These are phyloP conservation scores for Dacryopinax primogenitus DNA, from an alignment of 768 basidiomycete species.

Conservation along the genomic window DNA sequence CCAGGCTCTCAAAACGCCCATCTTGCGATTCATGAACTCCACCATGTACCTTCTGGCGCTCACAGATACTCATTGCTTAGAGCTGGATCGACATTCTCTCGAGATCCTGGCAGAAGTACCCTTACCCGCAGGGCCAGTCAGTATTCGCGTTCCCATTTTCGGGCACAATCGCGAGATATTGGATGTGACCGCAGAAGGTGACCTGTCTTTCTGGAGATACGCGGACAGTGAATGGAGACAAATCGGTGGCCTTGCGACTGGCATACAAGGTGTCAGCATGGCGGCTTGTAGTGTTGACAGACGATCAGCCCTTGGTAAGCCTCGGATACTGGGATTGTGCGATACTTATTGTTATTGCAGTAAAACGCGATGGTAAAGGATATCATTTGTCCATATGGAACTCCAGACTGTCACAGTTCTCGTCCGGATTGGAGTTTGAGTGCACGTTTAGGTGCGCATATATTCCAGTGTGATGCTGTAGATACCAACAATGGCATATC, in stretches of 20 bases:
- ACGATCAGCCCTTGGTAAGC: conserved; percentile 82
- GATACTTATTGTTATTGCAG: conserved; percentile 27
- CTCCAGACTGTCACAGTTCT: conserved; percentile 85
- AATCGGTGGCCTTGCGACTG: conserved; percentile 43
- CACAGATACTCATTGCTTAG: background rate
- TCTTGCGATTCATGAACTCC: background rate
- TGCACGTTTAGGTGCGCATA: conserved; percentile 39
- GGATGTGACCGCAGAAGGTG: conserved; percentile 62
- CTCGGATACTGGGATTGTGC: conserved; percentile 21
- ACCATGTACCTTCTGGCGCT: background rate
- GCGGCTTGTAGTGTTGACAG: conserved; percentile 82
- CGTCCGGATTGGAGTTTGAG: conserved; percentile 72
- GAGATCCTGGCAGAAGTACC: background rate
- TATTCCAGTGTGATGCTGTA: background rate
- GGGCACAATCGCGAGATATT: conserved; percentile 52
- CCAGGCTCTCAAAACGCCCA: background rate
- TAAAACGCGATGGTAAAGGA: conserved; percentile 45
- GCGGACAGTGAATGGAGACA: background rate
- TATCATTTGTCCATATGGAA: conserved; percentile 93
- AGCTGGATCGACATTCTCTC: background rate
- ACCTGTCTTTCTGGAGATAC: conserved; percentile 66
- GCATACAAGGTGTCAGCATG: conserved; percentile 47
- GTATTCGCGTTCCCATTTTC: background rate
- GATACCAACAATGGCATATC: background rate
- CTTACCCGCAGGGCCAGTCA: background rate